Evolutionary conservation across 768 basidiomycete genomes (phyloP).

Genomic region (Psilocybe cyanescens): DNA sequence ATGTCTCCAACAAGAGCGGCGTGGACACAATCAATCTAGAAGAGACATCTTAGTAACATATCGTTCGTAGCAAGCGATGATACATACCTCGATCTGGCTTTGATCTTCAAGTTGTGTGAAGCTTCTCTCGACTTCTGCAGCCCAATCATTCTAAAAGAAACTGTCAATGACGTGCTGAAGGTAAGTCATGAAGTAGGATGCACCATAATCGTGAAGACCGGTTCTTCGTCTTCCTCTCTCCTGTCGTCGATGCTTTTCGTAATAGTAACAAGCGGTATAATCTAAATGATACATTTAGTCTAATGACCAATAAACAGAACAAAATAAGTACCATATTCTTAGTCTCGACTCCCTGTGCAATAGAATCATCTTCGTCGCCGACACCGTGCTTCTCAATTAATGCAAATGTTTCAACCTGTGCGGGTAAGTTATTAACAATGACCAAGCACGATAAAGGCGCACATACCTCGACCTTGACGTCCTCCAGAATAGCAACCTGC

Average conservation of each 20-base stretch:
- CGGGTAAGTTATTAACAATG: too few relatives aligned
- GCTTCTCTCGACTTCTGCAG: background rate
- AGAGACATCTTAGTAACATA: background rate
- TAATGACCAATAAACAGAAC: too few relatives aligned
- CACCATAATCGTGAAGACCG: background rate
- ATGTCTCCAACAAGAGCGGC: background rate
- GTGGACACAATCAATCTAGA: background rate
- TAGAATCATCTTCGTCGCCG: too few relatives aligned
- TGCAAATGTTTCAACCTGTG: too few relatives aligned
- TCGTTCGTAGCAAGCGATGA: background rate
- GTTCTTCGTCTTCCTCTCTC: background rate
- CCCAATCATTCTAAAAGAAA: background rate
- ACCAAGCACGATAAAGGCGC: too few relatives aligned
- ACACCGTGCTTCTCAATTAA: too few relatives aligned
- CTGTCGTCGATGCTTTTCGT: too few relatives aligned
- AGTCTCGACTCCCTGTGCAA: too few relatives aligned
- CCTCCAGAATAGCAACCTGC: too few relatives aligned
- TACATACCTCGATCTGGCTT: background rate
- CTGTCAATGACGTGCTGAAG: background rate
- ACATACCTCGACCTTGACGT: too few relatives aligned
- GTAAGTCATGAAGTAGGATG: background rate
- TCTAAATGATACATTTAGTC: too few relatives aligned
- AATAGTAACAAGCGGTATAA: background rate
- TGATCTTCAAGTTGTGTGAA: background rate
- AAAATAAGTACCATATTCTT: too few relatives aligned